Percentiles rank a stretch among this genome's conserved stretches.
Conservation (phyloP, 2,329 filamentous ascomycete species). For the Macroventuria anomochaeta region DNA sequence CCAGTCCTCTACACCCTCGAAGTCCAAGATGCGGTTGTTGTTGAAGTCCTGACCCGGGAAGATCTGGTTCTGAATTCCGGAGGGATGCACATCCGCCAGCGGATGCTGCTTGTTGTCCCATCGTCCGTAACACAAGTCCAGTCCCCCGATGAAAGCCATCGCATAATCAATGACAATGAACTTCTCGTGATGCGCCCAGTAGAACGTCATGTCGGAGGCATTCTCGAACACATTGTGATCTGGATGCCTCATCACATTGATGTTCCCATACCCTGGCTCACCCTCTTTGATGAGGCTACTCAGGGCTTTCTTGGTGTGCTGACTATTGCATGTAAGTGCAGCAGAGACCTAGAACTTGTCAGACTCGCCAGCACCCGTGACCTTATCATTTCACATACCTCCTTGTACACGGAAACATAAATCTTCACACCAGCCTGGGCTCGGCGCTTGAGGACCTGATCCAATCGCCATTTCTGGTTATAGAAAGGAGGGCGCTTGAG, state of each 20-base stretch:
- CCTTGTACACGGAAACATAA: conserved; percentile 90
- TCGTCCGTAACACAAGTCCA: conserved; percentile 94
- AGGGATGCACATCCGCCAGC: conserved; percentile 85
- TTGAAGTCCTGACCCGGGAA: conserved; percentile 98
- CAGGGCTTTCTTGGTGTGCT: conserved; percentile 88
- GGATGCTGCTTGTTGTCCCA: conserved; percentile 90
- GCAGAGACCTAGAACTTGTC: conserved; percentile 42
- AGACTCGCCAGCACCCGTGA: neutral
- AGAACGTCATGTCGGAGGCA: conserved; percentile 93
- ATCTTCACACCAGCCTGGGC: conserved; percentile 95
- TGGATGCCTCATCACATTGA: conserved; percentile 85
- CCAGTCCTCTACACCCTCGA: conserved; percentile 89
- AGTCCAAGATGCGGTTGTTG: conserved; percentile 96
- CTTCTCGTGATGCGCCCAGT: conserved; percentile 98
- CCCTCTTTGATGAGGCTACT: conserved; percentile 83
- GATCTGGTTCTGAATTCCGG: conserved; percentile 79
- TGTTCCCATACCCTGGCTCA: conserved; percentile 83
- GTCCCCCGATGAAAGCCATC: conserved; percentile 88
- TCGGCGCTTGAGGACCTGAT: conserved; percentile 83
- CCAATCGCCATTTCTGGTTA: conserved; percentile 85
- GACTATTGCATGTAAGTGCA: conserved; percentile 84
- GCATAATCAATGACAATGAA: conserved; percentile 94
- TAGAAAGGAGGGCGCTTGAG: conserved; percentile 81
- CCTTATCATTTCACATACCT: conserved; percentile 55
- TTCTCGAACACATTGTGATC: conserved; percentile 97